Conservation (phyloP, 2,329 filamentous ascomycete genomes). For the Fusarium sterilihyphosum region DNA sequence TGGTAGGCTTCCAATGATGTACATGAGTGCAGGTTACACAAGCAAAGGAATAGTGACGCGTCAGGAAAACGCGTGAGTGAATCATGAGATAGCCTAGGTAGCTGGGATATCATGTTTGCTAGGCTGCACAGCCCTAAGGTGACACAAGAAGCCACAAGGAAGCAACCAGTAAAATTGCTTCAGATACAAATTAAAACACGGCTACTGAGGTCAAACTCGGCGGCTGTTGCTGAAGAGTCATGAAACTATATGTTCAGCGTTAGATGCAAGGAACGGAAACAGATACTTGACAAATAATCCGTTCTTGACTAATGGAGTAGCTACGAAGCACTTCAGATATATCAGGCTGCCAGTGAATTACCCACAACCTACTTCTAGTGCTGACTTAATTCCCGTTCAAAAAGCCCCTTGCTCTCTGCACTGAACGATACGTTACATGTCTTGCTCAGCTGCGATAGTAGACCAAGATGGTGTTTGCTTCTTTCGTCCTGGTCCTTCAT, state of each 20-base stretch:
- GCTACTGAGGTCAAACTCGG: neutral
- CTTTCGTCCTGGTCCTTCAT: rapidly evolving
- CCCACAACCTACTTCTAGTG: neutral
- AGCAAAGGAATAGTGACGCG: neutral
- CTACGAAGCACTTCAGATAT: neutral
- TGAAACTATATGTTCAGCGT: neutral
- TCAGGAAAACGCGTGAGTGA: neutral
- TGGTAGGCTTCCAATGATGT: neutral
- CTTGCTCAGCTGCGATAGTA: neutral
- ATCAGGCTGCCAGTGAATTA: too few species aligned
- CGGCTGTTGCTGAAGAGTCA: too few species aligned
- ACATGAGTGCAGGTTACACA: neutral
- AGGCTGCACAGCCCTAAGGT: too few species aligned
- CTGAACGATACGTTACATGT: neutral
- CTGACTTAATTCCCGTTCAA: neutral
- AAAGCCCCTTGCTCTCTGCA: neutral
- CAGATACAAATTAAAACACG: neutral
- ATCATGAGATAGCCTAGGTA: neutral
- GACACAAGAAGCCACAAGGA: neutral
- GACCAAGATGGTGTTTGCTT: too few species aligned
- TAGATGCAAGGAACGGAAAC: rapidly evolving
- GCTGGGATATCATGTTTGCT: too few species aligned
- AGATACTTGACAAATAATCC: too few species aligned
- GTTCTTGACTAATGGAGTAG: too few species aligned
- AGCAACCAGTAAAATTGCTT: neutral